Evolutionary conservation across 2,329 filamentous ascomycete species (phyloP).

Genomic region (Lecanosticta acicola): DNA sequence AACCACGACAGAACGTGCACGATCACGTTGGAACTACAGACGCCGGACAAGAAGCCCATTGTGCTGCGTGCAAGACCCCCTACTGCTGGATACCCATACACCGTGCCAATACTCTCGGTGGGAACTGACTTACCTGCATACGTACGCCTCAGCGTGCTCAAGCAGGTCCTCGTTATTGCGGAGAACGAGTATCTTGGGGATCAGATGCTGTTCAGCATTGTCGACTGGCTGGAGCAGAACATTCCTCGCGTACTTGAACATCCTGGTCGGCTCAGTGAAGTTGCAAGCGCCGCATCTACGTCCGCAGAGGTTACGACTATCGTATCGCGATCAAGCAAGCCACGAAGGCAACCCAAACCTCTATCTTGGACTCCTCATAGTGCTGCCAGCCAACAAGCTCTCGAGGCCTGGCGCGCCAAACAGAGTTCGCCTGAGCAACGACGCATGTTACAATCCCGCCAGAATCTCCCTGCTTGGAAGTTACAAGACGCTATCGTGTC

Average conservation of each 20-base stretch:
- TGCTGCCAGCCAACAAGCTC: constrained; percentile 53
- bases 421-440: constrained; percentile 62
- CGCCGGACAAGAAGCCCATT: constrained; percentile 41
- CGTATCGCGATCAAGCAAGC: constrained; percentile 26
- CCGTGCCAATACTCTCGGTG: constrained; percentile 64
- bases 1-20: constrained; percentile 54
- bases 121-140: constrained; percentile 72
- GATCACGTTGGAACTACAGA: constrained; percentile 56
- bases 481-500: constrained; percentile 70
- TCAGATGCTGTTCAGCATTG: constrained; percentile 82
- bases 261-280: constrained; percentile 76
- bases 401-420: constrained; percentile 61
- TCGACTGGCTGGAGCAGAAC: constrained; percentile 87
- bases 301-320: constrained; percentile 35
- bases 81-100: constrained; percentile 62
- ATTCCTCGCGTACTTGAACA: constrained; percentile 76
- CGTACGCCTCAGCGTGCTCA: constrained; percentile 82
- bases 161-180: constrained; percentile 67
- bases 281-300: constrained; percentile 67
- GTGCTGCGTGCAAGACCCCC: constrained; percentile 65
- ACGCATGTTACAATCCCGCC: constrained; percentile 67
- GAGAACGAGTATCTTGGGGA: constrained; percentile 68
- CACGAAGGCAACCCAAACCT: constrained; percentile 42
- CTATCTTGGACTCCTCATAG: constrained; percentile 60
- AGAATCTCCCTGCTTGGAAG: constrained; percentile 79